phyloP scores from a whole-genome alignment of 495 filamentous ascomycete species.

The Echria macrotheca region DNA sequence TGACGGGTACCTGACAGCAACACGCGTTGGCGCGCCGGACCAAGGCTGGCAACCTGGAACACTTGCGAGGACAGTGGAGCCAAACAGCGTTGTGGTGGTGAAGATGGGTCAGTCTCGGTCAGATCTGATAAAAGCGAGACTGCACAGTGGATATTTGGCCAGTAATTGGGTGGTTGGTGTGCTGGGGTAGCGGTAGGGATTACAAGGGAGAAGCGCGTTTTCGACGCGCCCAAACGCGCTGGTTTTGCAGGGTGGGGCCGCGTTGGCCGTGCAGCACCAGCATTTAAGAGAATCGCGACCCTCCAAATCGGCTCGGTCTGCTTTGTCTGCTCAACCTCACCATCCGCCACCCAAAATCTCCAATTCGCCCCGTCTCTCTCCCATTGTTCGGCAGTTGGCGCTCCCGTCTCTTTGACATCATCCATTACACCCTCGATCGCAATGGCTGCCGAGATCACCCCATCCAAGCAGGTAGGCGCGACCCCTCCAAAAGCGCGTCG shows the following conservation, averaged over 20 bases:
- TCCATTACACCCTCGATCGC: slow-evolving; percentile 16
- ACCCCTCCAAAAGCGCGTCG: slow-evolving; percentile 10
- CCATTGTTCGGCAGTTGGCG: slow-evolving; percentile 3
- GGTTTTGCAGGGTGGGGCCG: slow-evolving; percentile 15
- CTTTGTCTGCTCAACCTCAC: slow-evolving; percentile 12
- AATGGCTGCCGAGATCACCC: slow-evolving; percentile 72
- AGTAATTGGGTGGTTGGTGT: slow-evolving; percentile 14
- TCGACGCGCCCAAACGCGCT: slow-evolving; percentile 9
- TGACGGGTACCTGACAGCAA: no score
- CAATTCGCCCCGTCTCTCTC: slow-evolving; percentile 2
- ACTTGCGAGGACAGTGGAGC: not conserved
- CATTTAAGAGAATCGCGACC: slow-evolving; percentile 27
- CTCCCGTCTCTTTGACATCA: slow-evolving; percentile 4
- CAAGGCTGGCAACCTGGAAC: no score
- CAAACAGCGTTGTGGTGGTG: slow-evolving; percentile 2
- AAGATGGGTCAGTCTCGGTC: slow-evolving; percentile 2
- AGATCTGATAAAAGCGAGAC: slow-evolving; percentile 11
- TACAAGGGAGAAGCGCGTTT: slow-evolving; percentile 16
- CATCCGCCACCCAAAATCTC: slow-evolving; percentile 1
- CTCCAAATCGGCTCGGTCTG: slow-evolving; percentile 1
- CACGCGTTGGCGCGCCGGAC: no score
- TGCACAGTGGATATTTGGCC: slow-evolving; percentile 9
- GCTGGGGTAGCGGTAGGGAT: no score
- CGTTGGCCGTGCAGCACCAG: slow-evolving; percentile 18
- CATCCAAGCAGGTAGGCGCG: slow-evolving; percentile 74